phyloP scores from a whole-genome alignment of 306 rosid genomes.

The Ammopiptanthus mongolicus region DNA sequence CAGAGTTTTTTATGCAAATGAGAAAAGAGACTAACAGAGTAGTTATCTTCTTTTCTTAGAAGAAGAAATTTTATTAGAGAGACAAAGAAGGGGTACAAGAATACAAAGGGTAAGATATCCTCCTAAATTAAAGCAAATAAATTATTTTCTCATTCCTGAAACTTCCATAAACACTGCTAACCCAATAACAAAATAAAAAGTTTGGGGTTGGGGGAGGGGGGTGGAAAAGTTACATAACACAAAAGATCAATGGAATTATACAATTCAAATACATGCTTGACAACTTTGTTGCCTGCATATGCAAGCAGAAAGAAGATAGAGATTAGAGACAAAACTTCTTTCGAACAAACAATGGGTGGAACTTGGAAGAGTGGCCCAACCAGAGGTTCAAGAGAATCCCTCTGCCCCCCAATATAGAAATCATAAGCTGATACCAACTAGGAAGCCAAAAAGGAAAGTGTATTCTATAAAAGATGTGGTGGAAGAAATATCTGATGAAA shows the following conservation, averaged over 20 bases:
- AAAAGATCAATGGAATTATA: background rate
- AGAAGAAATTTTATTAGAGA: background rate
- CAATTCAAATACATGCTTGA: background rate
- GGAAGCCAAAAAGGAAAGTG: background rate
- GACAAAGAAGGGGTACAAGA: background rate
- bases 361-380: background rate
- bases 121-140: background rate
- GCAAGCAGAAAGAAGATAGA: background rate
- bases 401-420: background rate
- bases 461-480: background rate
- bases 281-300: background rate
- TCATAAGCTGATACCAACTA: background rate
- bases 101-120: background rate
- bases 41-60: background rate
- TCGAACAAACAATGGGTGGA: background rate
- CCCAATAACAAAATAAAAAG: background rate
- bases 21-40: background rate
- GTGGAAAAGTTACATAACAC: background rate
- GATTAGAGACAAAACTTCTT: background rate
- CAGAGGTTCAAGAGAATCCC: background rate
- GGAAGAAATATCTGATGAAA: slow-evolving; percentile 9
- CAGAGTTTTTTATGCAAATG: background rate
- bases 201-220: background rate
- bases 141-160: background rate
- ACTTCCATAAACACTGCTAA: background rate